These are phyloP conservation scores for Eutypella sp. DNA, from an alignment of 2,329 filamentous ascomycete genomes.

Conservation along the genomic window DNA sequence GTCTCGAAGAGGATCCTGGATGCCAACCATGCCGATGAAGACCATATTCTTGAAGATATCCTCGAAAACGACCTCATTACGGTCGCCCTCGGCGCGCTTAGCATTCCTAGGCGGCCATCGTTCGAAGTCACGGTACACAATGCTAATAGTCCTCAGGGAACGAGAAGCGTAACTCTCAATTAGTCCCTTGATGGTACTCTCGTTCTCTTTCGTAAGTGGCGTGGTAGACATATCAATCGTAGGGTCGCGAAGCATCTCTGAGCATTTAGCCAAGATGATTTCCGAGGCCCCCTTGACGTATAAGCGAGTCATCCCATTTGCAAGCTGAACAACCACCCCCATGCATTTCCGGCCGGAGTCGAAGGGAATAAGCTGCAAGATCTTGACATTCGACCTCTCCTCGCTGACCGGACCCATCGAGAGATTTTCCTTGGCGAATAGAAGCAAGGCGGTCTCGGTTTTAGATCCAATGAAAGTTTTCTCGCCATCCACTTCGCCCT, in stretches of 20 bases:
- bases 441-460: constrained; percentile 70
- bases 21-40: constrained; percentile 68
- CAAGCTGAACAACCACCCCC: constrained; percentile 52
- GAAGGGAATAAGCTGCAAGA: constrained; percentile 67
- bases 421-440: constrained; percentile 61
- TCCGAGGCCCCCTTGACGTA: constrained; percentile 63
- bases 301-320: constrained; percentile 48
- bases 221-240: constrained; percentile 37
- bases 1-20: constrained; percentile 72
- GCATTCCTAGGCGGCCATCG: constrained; percentile 72
- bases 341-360: constrained; percentile 72
- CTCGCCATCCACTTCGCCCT: constrained; percentile 64
- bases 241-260: constrained; percentile 45
- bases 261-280: constrained; percentile 55
- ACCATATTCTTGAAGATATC: constrained; percentile 63
- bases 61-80: constrained; percentile 59
- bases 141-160: constrained; percentile 78
- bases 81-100: constrained; percentile 48
- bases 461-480: constrained; percentile 70
- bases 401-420: constrained; percentile 62
- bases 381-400: constrained; percentile 54
- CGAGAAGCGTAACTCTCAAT: constrained; percentile 75
- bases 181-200: constrained; percentile 54
- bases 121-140: constrained; percentile 79
- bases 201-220: constrained; percentile 47